Evolutionary conservation across 164 flowering plant species (phyloP), one percentile per base, ranked within the genome.

Genomic region (Vitis rupestris): DNA sequence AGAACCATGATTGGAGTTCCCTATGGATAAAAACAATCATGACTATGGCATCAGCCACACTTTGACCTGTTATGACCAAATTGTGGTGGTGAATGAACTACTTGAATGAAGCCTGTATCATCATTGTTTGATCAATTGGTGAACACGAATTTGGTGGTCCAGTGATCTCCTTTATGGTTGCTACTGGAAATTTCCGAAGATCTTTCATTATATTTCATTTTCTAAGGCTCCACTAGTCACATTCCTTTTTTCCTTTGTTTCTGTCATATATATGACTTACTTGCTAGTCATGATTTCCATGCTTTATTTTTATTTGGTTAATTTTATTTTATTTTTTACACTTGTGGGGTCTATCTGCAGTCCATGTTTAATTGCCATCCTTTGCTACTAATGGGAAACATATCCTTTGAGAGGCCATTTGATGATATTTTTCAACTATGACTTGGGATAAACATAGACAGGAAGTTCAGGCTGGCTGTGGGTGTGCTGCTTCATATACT

Each of bases 41-140:
- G 50, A 55, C 17, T 55, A 12, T 63, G 68, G 15, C 17, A 44
- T 12, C 49, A n/a, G 49, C 37, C 50, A 31, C n/a, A 55, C 65
- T 5, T 66, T 62, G 65, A 53, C 60, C 65, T 69, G 60, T 52
- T 52, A 30, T 61, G 47, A 11, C 61, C 60, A 17, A 27, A 23
- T 10, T 59, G 60, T 50, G 10, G 15, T 30, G 17, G 12, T 61
- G 13, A 10, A 37, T 57, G 37, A 27, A 10, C 2, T 59, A 59
- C 61, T 59, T 37, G 54, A 52, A 66, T 60, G 61, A 44, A 65
- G 47, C 60, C 67, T 10, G 49, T 54, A 51, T 59, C 47, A 61
- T 52, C 23, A 52, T 72, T 61, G 11, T n/a, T 30, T 30, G 23
- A 30, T 71, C 29, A 19, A 59, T 51, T 64, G 17, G 4, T 6